A percentile compares a stretch with the other conserved stretches of the same genome.
Conservation (phyloP, 2,329 filamentous ascomycete genomes). For the Tetracladium maxilliforme region DNA sequence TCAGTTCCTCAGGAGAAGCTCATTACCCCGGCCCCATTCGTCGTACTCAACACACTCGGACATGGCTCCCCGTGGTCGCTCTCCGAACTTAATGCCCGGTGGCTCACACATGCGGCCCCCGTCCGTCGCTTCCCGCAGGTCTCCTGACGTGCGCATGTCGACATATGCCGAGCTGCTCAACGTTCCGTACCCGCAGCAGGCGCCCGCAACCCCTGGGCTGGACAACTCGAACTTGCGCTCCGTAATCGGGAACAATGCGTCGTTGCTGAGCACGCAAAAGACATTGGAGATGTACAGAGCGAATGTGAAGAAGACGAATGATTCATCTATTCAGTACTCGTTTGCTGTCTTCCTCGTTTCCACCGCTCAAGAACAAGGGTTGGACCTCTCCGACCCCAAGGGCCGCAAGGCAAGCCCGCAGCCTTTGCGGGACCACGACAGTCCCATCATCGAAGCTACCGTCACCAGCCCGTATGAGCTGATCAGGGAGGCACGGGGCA, state of each 20-base stretch:
- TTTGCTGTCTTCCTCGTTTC: slow-evolving; percentile 93
- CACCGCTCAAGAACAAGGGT: slow-evolving; percentile 64
- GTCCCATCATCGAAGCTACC: slow-evolving; percentile 27
- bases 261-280: slow-evolving; percentile 78
- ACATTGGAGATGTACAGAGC: slow-evolving; percentile 95
- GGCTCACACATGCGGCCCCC: slow-evolving; percentile 28
- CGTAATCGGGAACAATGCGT: slow-evolving; percentile 77
- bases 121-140: slow-evolving; percentile 35
- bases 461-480: slow-evolving; percentile 49
- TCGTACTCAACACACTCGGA: slow-evolving; percentile 66
- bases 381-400: slow-evolving; percentile 18
- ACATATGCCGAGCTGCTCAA: slow-evolving; percentile 39
- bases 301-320: slow-evolving; percentile 94
- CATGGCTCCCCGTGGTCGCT: slow-evolving; percentile 45
- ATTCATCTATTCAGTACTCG: slow-evolving; percentile 82
- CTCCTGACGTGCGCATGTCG: slow-evolving; percentile 35
- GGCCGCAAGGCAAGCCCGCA: slow-evolving; percentile 21
- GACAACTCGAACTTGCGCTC: slow-evolving; percentile 72
- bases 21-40: slow-evolving; percentile 56
- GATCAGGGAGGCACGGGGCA: slow-evolving; percentile 74
- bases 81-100: slow-evolving; percentile 28
- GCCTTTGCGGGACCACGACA: slow-evolving; percentile 27
- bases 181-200: slow-evolving; percentile 67
- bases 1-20: slow-evolving; percentile 35
- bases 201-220: slow-evolving; percentile 48